A percentile compares a stretch with the other conserved stretches of the same genome.
Evolutionary conservation across 768 basidiomycete species (phyloP).

Genomic region (Lactarius tabidus): DNA sequence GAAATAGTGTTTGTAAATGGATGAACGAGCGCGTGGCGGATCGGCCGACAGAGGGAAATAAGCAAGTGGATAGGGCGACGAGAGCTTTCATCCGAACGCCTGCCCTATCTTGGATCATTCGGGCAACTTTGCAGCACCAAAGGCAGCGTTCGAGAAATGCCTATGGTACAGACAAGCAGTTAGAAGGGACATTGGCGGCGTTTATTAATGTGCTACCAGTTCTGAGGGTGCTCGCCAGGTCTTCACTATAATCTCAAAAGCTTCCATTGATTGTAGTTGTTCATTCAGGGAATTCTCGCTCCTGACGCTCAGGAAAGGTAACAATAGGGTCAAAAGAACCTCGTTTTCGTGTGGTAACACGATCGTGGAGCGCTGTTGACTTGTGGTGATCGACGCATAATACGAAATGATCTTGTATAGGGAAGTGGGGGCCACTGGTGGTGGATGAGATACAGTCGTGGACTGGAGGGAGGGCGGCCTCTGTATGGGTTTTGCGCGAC

Average conservation of each 20-base stretch:
- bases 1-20: slow-evolving; percentile 49
- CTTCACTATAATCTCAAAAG: slow-evolving; percentile 54
- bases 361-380: slow-evolving; percentile 29
- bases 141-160: slow-evolving; percentile 54
- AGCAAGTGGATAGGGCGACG: slow-evolving; percentile 43
- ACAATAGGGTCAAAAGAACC: slow-evolving; percentile 54
- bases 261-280: slow-evolving; percentile 51
- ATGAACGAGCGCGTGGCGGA: slow-evolving; percentile 41
- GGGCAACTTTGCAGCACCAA: slow-evolving; percentile 68
- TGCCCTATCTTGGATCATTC: slow-evolving; percentile 34
- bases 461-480: slow-evolving; percentile 45
- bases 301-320: slow-evolving; percentile 47
- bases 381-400: slow-evolving; percentile 31
- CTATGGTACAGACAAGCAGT: slow-evolving; percentile 23
- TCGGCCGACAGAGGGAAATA: slow-evolving; percentile 42
- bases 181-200: background rate
- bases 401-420: slow-evolving; percentile 40
- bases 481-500: slow-evolving; percentile 32
- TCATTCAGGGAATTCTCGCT: slow-evolving; percentile 46
- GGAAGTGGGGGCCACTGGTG: slow-evolving; percentile 40
- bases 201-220: slow-evolving; percentile 41
- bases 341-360: slow-evolving; percentile 54
- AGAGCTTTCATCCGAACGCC: slow-evolving; percentile 48
- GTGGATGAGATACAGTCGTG: slow-evolving; percentile 29
- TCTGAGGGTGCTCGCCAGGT: slow-evolving; percentile 51